These are phyloP conservation scores for Solioccasus polychromus DNA, from an alignment of 768 basidiomycete genomes.

Conservation along the genomic window DNA sequence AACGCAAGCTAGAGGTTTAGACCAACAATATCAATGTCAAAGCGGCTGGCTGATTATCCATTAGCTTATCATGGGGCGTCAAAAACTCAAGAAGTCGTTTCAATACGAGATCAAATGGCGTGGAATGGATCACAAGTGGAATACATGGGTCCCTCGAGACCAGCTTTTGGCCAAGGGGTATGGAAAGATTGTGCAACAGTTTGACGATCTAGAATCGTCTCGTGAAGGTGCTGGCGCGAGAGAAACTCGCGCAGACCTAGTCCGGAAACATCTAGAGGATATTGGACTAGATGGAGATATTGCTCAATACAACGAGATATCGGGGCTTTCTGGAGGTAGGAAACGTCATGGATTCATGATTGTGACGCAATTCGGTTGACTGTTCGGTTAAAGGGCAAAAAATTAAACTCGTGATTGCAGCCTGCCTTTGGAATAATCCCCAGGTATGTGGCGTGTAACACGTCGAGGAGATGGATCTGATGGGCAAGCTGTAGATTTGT, in stretches of 20 bases:
- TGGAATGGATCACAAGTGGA: constrained; percentile 79
- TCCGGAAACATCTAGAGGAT: constrained; percentile 91
- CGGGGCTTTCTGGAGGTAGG: constrained; percentile 87
- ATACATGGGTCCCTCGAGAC: constrained; percentile 90
- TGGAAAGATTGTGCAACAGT: constrained; percentile 86
- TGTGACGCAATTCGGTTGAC: constrained; percentile 13
- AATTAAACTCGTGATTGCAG: constrained; percentile 93
- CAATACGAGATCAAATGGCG: constrained; percentile 92
- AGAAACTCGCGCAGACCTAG: constrained; percentile 76
- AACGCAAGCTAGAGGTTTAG: constrained; percentile 84
- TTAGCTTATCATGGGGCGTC: constrained; percentile 86
- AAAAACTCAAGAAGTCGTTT: constrained; percentile 94
- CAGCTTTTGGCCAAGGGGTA: constrained; percentile 84
- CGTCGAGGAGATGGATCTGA: constrained; percentile 4
- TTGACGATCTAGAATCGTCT: constrained; percentile 95
- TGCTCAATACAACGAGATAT: constrained; percentile 96
- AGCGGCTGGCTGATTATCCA: constrained; percentile 15
- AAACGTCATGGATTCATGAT: neutral
- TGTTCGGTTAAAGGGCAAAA: constrained; percentile 68
- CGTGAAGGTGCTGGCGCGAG: constrained; percentile 91
- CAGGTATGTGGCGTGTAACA: constrained; percentile 49
- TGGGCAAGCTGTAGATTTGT: constrained; percentile 49
- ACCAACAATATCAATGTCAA: constrained; percentile 10
- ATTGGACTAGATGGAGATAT: constrained; percentile 97
- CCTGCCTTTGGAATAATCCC: constrained; percentile 95